Conservation (phyloP, 148 eudicot genomes). For the Hydrangea macrophylla region DNA sequence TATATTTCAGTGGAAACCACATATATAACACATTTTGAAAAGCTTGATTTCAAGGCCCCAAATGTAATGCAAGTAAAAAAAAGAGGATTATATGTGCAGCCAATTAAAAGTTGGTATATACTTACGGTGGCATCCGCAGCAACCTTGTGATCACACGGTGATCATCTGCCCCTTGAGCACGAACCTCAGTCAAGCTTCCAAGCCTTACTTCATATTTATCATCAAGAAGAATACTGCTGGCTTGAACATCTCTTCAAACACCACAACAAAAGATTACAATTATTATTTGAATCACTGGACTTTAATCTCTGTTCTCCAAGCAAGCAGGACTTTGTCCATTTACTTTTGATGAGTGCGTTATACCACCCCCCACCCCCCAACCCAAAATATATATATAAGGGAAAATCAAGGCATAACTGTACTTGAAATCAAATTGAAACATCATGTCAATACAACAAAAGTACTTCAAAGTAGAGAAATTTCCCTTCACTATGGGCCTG, state of each 20-base stretch:
- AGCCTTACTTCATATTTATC: conserved; percentile 47
- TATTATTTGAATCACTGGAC: background rate
- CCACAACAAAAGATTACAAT: background rate
- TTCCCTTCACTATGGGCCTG: background rate
- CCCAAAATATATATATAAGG: background rate
- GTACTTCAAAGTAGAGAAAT: background rate
- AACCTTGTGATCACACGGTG: conserved; percentile 31
- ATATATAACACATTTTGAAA: background rate
- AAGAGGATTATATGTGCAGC: no score
- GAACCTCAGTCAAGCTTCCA: conserved; percentile 39
- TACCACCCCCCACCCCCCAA: no score
- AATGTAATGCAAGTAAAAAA: no score
- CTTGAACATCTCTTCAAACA: conserved; percentile 36
- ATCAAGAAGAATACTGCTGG: conserved; percentile 52
- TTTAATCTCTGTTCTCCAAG: background rate
- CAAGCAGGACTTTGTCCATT: background rate
- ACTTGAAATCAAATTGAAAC: background rate
- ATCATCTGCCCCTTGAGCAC: conserved; percentile 28
- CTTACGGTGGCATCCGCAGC: conserved; percentile 35
- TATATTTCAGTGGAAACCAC: background rate
- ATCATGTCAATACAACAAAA: background rate
- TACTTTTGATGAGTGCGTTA: background rate
- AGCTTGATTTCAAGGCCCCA: background rate
- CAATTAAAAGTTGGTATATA: conserved; percentile 9
- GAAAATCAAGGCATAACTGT: background rate